Evolutionary conservation across 345 rosid species (phyloP), one percentile per base, ranked within the genome.

Genomic region (Durio zibethinus): DNA sequence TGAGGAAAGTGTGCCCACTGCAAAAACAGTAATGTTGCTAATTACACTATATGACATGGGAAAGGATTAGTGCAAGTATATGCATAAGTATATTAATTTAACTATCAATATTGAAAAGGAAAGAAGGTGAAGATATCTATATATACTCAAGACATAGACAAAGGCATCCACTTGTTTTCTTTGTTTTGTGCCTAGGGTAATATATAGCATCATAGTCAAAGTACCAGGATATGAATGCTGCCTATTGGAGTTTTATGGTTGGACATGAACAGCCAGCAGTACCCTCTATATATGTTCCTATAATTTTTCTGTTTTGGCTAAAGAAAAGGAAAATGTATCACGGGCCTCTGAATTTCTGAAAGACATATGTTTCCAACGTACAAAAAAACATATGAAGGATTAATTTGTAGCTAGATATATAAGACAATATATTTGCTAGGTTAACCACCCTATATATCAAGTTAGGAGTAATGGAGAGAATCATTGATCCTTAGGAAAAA

Each of bases 1-100:
- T 91, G 97, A 71, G 98, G 98, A 76, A 88, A 93, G 87, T 94
- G 97, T 82, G 97, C 97, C 97, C 97, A 92, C 97, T 92, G 84
- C 85, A 85, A 57, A 29, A 52, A 50, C 79, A 59, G 29, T 33
- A 3, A 52, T 52, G 18, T 33, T 72, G 20, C 33, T 72, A 31
- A 10, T 50, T 33, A n/a, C 61, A 50, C 12, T 47, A 47, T 47
- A 47, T 27, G 64, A 59, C 43, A 2, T 33, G 21, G 23, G 21
- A 20, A 27, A 60, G 64, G 64, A 29, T 60, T 60, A 27, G 38
- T 60, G 15, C 36, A 59, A 59, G 65, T 3, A n/a, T 21, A 54
- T n/a, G 3, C 31, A 56, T 54, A 54, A 54, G 8, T 50, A 18
- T 21, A 21, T 1, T 50, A 9, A 56, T 56, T 10, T 12, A 27